Evolutionary conservation across 148 eudicot species (phyloP).

Genomic region (Fagopyrum tataricum): DNA sequence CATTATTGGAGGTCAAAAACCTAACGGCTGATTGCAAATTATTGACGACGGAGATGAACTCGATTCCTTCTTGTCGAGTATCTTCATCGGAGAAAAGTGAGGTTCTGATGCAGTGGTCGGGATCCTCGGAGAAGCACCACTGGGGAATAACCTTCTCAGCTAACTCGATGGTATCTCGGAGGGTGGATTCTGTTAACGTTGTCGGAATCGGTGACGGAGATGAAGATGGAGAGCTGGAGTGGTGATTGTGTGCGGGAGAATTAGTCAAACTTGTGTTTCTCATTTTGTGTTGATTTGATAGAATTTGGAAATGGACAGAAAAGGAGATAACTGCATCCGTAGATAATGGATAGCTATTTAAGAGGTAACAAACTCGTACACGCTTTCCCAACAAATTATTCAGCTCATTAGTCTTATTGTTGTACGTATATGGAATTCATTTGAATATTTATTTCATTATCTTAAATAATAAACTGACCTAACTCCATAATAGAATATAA

Average conservation of each 20-base stretch:
- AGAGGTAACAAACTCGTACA: not conserved
- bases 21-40: conserved; percentile 43
- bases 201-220: conserved; percentile 21
- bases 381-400: not conserved
- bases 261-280: not conserved
- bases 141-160: conserved; percentile 39
- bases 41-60: conserved; percentile 35
- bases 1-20: conserved; percentile 20
- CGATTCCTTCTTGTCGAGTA: conserved; percentile 29
- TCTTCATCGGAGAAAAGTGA: conserved; percentile 35
- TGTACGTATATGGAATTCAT: not conserved
- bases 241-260: conserved; percentile 15
- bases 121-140: conserved; percentile 36
- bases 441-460: not conserved
- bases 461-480: not conserved
- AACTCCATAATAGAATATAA: not conserved
- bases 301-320: not conserved
- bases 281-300: not conserved
- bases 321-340: not conserved
- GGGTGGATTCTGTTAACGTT: conserved; percentile 27
- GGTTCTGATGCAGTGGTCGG: conserved; percentile 17
- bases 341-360: not conserved
- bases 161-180: conserved; percentile 40
- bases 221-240: conserved; percentile 14
- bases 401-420: not conserved